Evolutionary conservation across 257 asterid genomes (phyloP), one percentile per base, ranked within the genome.

Genomic region (Hygrophila difformis): DNA sequence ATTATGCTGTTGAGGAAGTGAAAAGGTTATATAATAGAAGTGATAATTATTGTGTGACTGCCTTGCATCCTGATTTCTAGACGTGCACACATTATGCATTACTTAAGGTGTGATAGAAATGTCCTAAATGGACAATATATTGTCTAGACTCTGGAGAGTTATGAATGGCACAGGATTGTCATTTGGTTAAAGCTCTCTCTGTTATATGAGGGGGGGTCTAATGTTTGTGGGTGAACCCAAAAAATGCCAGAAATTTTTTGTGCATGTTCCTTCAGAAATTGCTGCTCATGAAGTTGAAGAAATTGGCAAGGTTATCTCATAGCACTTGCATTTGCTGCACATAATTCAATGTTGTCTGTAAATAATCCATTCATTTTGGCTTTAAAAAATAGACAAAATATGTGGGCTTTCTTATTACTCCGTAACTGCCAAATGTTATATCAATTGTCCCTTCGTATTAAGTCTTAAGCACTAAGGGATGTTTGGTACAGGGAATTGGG

Each of bases 211-310:
- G 36, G 31, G 51, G 47, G 51, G 39, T 35, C 62, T 55, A 49
- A 64, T 61, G 26, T 13, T 26, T 10, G 64, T 60, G 44, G 38
- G 14, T 65, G 33, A 34, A 47, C 43, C 97, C 35, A 94, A 89
- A 65, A 89, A 85, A 69, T 85, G 98, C 74, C 95, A 89, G 73
- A 85, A 85, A 61, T 94, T 85, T 38, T 89, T 89, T 61, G 98
- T 85, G 36, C 98, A 89, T 22, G 94, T 73, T 54, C 83, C 94
- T 56, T 89, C 96, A 3, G 98, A 85, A 70, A 89, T 89, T 49
- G 96, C 98, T 53, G 98, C 98, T 44, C 96, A 89, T 61, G 98
- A 89, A 71, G 96, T 89, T 53, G 98, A 89, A 71, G 95, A 87
- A 81, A 87, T 87, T 24, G 97, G 97, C 83, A 72, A n/a, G 60